Conservation (phyloP, 805 yeast species). For the Cyberlindnera mycetangii region DNA sequence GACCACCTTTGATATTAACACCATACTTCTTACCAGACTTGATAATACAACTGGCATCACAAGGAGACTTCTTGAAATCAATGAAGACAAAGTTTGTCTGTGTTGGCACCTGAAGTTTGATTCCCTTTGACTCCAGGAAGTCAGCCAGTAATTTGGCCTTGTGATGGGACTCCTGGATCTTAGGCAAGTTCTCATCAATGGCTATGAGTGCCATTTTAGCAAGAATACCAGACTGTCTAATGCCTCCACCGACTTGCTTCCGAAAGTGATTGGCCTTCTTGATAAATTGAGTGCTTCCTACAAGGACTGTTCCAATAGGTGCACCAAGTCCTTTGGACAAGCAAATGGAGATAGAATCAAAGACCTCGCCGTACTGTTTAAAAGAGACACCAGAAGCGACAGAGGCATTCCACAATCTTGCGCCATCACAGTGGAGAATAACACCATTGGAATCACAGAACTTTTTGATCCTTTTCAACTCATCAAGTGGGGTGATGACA, state of each 20-base stretch:
- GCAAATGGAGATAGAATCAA: conserved; percentile 89
- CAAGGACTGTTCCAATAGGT: conserved; percentile 87
- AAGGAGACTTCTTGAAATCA: conserved; percentile 49
- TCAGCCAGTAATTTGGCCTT: conserved; percentile 50
- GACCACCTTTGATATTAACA: conserved; percentile 34
- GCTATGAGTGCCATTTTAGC: conserved; percentile 80
- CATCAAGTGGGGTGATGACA: conserved; percentile 75
- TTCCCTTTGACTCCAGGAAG: conserved; percentile 50
- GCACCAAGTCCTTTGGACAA: conserved; percentile 90
- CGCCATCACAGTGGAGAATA: conserved; percentile 86
- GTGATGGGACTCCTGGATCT: conserved; percentile 44
- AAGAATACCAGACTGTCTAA: conserved; percentile 83
- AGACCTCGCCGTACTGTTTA: conserved; percentile 66
- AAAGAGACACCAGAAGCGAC: conserved; percentile 56
- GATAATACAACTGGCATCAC: conserved; percentile 50
- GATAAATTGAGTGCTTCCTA: conserved; percentile 59
- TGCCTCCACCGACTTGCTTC: conserved; percentile 92
- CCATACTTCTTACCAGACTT: conserved; percentile 56
- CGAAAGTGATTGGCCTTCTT: conserved; percentile 78
- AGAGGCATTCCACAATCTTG: conserved; percentile 88
- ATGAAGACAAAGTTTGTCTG: conserved; percentile 83
- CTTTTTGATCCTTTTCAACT: conserved; percentile 63
- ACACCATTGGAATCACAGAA: conserved; percentile 65
- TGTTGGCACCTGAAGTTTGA: conserved; percentile 67
- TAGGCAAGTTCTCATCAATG: conserved; percentile 62